Conservation (phyloP, 805 yeast genomes). For the Cyberlindnera japonica region DNA sequence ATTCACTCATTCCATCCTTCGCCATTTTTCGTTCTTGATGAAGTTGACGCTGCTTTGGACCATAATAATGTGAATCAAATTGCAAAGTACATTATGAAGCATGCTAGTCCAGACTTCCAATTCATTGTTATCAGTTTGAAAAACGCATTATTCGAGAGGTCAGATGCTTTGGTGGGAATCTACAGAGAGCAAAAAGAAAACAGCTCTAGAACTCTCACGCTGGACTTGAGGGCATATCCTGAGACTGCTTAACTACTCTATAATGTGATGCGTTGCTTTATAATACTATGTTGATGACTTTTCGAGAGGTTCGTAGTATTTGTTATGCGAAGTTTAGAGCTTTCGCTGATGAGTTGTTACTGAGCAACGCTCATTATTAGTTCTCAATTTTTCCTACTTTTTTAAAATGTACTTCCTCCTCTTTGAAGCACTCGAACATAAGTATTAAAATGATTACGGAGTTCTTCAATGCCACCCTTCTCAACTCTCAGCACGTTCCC, state of each 20-base stretch:
- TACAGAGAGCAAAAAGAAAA: conserved; percentile 76
- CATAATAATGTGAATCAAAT: conserved; percentile 80
- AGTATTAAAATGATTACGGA: too few species aligned
- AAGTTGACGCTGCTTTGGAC: conserved; percentile 97
- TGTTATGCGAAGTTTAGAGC: background rate
- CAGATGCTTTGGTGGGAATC: conserved; percentile 90
- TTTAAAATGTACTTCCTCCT: too few species aligned
- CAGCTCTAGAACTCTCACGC: conserved; percentile 67
- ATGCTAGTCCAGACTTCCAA: conserved; percentile 77
- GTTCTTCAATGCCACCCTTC: too few species aligned
- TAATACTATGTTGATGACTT: background rate
- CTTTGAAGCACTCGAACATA: too few species aligned
- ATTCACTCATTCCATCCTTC: conserved; percentile 88
- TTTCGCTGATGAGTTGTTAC: background rate
- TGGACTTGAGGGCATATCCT: conserved; percentile 65
- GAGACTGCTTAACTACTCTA: conserved; percentile 21
- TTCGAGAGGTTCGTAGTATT: background rate
- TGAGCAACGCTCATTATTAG: too few species aligned
- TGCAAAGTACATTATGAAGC: conserved; percentile 77
- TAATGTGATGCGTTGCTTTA: background rate
- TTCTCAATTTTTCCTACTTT: background rate
- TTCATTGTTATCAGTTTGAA: conserved; percentile 91
- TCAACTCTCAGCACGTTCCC: too few species aligned
- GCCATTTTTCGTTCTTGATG: conserved; percentile 94
- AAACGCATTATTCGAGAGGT: conserved; percentile 78